phyloP scores from a whole-genome alignment of 2,329 filamentous ascomycete species.

The Fusarium torulosum region DNA sequence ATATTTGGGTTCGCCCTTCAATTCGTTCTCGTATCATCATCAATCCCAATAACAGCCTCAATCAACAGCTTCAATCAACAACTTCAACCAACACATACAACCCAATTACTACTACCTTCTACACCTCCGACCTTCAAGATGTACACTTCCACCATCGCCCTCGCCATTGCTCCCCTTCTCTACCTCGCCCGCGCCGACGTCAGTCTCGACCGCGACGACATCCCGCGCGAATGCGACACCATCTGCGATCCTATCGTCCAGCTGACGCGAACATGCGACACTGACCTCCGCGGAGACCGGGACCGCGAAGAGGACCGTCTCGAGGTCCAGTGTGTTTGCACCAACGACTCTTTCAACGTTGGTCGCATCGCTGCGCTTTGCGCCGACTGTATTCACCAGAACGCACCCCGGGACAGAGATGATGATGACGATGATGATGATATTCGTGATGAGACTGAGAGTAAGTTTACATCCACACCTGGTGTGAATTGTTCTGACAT shows the following conservation, averaged over 20 bases:
- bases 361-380: constrained; percentile 53
- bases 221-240: constrained; percentile 52
- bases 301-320: constrained; percentile 55
- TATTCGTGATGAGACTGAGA: constrained; percentile 38
- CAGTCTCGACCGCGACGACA: constrained; percentile 51
- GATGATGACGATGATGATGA: constrained; percentile 42
- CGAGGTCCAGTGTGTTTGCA: constrained; percentile 57
- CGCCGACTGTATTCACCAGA: constrained; percentile 55
- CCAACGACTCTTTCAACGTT: constrained; percentile 58
- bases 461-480: constrained; percentile 16
- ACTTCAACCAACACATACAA: background rate
- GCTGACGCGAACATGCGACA: constrained; percentile 54
- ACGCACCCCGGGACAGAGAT: constrained; percentile 36
- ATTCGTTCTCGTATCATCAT: background rate
- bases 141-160: constrained; percentile 49
- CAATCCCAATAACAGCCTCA: background rate
- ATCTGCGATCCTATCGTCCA: constrained; percentile 55
- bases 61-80: background rate
- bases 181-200: constrained; percentile 51
- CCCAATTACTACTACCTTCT: background rate
- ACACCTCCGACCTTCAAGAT: constrained; percentile 37
- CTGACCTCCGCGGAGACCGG: constrained; percentile 47
- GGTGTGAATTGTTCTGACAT: background rate
- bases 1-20: background rate
- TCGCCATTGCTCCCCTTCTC: constrained; percentile 49